A percentile compares a stretch with the other conserved stretches of the same genome.
These are phyloP conservation scores for Picochlorum sp. DNA, from an alignment of 139 green algal genomes.

Conservation along the genomic window DNA sequence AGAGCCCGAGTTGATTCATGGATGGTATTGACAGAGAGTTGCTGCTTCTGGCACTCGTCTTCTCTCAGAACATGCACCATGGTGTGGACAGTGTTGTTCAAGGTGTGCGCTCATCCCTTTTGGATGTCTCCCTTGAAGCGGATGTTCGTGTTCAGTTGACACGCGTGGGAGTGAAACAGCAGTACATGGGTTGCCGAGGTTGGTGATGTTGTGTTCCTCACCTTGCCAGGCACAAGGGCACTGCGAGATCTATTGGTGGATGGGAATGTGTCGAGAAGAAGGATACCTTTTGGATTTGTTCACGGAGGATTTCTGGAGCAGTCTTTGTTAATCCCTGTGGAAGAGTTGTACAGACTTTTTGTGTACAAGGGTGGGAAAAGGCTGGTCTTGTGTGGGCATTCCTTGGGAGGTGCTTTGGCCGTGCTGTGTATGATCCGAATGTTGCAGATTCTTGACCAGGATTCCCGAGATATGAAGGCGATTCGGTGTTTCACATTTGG, in stretches of 20 bases:
- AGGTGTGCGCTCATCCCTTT: background rate
- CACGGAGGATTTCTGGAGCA: conserved; percentile 7
- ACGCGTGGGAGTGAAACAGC: conserved; percentile 1
- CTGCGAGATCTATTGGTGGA: background rate
- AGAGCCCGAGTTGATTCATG: too few relatives aligned
- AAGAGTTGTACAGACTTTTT: conserved; percentile 5
- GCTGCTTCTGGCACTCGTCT: too few relatives aligned
- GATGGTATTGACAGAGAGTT: too few relatives aligned
- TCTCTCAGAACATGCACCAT: too few relatives aligned
- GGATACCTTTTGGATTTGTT: background rate
- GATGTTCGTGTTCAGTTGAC: background rate
- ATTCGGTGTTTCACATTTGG: conserved; percentile 4
- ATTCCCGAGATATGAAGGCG: background rate
- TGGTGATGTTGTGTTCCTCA: background rate
- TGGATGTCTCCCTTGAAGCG: background rate
- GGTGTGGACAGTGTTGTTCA: background rate
- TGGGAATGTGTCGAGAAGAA: background rate
- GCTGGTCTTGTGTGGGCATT: conserved; percentile 11
- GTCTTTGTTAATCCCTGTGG: background rate
- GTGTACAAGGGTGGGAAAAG: background rate
- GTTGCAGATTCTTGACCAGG: background rate
- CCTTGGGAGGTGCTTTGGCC: conserved; percentile 6
- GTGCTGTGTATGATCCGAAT: background rate
- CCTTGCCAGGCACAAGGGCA: conserved; percentile 4
- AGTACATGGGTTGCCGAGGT: conserved; percentile 1